A percentile compares a stretch with the other conserved stretches of the same genome.
Conservation (phyloP, 768 basidiomycete species). For the Tricholoma sp. region DNA sequence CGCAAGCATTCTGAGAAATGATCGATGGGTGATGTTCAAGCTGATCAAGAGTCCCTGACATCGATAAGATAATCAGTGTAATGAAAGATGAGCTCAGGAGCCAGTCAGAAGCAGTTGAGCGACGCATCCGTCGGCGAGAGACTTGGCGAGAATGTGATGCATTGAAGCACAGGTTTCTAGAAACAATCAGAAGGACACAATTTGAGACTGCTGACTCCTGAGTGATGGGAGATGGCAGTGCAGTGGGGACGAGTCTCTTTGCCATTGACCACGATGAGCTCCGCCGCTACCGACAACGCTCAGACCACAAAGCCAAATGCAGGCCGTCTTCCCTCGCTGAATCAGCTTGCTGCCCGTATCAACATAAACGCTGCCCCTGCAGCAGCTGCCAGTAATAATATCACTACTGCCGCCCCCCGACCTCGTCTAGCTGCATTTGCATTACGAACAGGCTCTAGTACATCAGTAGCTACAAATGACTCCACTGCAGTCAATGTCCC, state of each 20-base stretch:
- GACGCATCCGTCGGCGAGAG: too few relatives aligned
- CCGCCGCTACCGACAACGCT: slow-evolving; percentile 2
- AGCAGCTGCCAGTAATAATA: slow-evolving; percentile 15
- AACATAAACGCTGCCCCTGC: slow-evolving; percentile 34
- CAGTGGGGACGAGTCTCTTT: slow-evolving; percentile 3
- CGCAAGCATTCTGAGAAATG: too few relatives aligned
- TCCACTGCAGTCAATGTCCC: slow-evolving; percentile 66
- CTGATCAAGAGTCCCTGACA: too few relatives aligned
- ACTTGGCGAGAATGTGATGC: too few relatives aligned
- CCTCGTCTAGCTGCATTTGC: slow-evolving; percentile 73
- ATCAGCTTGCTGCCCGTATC: slow-evolving; percentile 79
- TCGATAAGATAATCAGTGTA: too few relatives aligned
- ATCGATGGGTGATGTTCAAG: too few relatives aligned
- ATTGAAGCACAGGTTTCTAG: background rate
- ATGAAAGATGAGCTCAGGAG: too few relatives aligned
- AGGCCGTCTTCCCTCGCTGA: slow-evolving; percentile 63
- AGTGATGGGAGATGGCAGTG: background rate
- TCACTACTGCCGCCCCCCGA: slow-evolving; percentile 37
- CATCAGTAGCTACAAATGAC: slow-evolving; percentile 53
- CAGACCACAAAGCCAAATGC: slow-evolving; percentile 14
- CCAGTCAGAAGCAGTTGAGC: too few relatives aligned
- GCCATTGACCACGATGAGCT: slow-evolving; percentile 17
- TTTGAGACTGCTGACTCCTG: background rate
- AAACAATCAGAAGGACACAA: background rate
- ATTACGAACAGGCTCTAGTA: slow-evolving; percentile 58